Conservation (phyloP, 2,329 filamentous ascomycete genomes). For the Lachnellula subtilissima region DNA sequence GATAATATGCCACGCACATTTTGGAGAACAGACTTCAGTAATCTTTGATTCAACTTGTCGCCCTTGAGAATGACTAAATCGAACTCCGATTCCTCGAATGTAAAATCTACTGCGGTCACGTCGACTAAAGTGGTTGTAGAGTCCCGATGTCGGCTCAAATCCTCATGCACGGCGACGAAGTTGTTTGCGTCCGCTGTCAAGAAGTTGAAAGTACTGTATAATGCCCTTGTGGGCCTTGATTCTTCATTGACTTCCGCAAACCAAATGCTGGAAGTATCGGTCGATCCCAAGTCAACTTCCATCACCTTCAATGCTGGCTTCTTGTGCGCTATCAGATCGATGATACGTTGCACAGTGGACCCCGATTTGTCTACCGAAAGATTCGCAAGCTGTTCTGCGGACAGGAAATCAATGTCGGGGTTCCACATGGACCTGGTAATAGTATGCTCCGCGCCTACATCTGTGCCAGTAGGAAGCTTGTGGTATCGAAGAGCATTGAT, state of each 20-base stretch:
- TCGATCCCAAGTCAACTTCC: constrained; percentile 29
- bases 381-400: constrained; percentile 1
- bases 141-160: not conserved
- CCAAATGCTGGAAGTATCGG: constrained; percentile 27
- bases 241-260: constrained; percentile 15
- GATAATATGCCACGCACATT: constrained; percentile 4
- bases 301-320: constrained; percentile 32
- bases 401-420: constrained; percentile 19
- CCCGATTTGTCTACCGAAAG: not conserved
- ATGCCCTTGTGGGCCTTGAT: constrained; percentile 10
- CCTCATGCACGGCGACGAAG: constrained; percentile 9
- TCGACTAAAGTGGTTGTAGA: not conserved
- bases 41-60: not conserved
- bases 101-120: not conserved
- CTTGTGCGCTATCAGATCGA: constrained; percentile 35
- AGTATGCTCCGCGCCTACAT: constrained; percentile 1
- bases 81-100: constrained; percentile 1
- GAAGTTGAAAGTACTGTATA: constrained; percentile 9
- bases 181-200: constrained; percentile 6
- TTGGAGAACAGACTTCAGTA: not conserved
- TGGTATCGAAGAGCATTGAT: constrained; percentile 19
- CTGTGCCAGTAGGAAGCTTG: constrained; percentile 4
- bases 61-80: constrained; percentile 10
- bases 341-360: constrained; percentile 13
- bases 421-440: constrained; percentile 16